Conservation (phyloP, 108 stramenopile genomes). For the Cyclostephanos invisitatus region DNA sequence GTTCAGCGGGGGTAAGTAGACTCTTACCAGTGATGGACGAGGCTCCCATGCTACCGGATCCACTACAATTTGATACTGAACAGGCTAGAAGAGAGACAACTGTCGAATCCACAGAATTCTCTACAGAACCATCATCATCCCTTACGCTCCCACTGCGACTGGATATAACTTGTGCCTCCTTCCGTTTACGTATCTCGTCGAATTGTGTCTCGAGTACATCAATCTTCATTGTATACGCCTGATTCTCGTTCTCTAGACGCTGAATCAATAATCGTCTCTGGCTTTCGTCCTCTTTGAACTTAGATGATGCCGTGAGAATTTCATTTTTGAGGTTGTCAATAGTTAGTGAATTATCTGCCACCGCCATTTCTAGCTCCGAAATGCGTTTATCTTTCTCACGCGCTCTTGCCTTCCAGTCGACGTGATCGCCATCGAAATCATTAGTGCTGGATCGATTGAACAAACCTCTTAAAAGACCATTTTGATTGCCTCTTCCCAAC, state of each 20-base stretch:
- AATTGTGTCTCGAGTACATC: constrained; percentile 12
- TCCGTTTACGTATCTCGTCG: not conserved
- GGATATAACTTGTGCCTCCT: not conserved
- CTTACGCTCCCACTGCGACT: not conserved
- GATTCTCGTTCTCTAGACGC: constrained; percentile 42
- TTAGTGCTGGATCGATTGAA: constrained; percentile 24
- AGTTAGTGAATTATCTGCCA: constrained; percentile 36
- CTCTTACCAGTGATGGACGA: constrained; percentile 17
- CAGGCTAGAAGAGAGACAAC: constrained; percentile 6
- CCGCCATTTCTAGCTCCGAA: constrained; percentile 28
- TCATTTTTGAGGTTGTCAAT: constrained; percentile 41
- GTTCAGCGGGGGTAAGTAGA: constrained; percentile 12
- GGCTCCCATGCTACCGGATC: constrained; percentile 7
- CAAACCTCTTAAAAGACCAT: constrained; percentile 22
- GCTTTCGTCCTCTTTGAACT: constrained; percentile 45
- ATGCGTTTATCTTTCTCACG: constrained; percentile 39
- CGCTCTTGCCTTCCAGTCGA: constrained; percentile 32
- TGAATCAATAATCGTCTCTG: constrained; percentile 42
- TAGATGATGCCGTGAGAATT: constrained; percentile 28
- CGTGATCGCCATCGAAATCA: constrained; percentile 4
- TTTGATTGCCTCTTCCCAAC: not conserved
- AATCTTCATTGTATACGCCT: constrained; percentile 42
- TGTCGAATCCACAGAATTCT: constrained; percentile 5
- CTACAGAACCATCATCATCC: constrained; percentile 18
- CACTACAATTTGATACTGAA: not conserved